phyloP scores from a whole-genome alignment of 805 yeast genomes.

The Metahyphopichia silvanorum region DNA sequence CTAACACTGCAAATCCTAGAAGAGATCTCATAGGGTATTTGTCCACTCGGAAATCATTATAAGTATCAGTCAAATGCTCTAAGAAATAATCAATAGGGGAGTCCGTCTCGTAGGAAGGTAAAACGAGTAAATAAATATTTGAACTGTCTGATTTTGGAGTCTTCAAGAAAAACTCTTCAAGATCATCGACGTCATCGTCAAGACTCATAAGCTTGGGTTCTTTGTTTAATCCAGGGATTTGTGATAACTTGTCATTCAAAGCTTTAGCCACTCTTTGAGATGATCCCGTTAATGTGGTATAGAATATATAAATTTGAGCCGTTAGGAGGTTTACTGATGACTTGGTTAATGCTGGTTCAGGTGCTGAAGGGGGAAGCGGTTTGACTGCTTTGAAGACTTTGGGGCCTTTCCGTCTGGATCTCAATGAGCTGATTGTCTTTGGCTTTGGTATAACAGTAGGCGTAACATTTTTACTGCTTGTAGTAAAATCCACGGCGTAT shows the following conservation, averaged over 20 bases:
- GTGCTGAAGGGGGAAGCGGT: conserved; percentile 17
- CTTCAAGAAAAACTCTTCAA: conserved; percentile 75
- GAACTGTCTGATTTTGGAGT: conserved; percentile 42
- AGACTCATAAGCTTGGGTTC: conserved; percentile 59
- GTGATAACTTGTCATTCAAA: conserved; percentile 38
- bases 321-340: conserved; percentile 40
- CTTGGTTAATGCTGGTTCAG: conserved; percentile 36
- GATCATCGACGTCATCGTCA: conserved; percentile 78
- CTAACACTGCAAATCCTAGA: conserved; percentile 81
- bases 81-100: conserved; percentile 87
- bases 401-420: conserved; percentile 31
- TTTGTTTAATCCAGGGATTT: conserved; percentile 18
- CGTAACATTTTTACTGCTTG: conserved; percentile 18
- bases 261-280: conserved; percentile 65
- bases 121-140: conserved; percentile 64
- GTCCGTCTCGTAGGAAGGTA: conserved; percentile 91
- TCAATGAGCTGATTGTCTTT: conserved; percentile 10
- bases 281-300: conserved; percentile 84
- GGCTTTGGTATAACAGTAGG: conserved; percentile 15
- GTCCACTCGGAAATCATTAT: conserved; percentile 81
- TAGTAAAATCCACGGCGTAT: conserved; percentile 42
- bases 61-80: conserved; percentile 75
- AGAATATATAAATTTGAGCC: conserved; percentile 66
- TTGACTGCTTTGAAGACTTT: conserved; percentile 40
- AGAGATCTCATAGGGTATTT: conserved; percentile 69